These are phyloP conservation scores for Trichoderma sp. DNA, from an alignment of 2,329 filamentous ascomycete genomes.

Conservation along the genomic window DNA sequence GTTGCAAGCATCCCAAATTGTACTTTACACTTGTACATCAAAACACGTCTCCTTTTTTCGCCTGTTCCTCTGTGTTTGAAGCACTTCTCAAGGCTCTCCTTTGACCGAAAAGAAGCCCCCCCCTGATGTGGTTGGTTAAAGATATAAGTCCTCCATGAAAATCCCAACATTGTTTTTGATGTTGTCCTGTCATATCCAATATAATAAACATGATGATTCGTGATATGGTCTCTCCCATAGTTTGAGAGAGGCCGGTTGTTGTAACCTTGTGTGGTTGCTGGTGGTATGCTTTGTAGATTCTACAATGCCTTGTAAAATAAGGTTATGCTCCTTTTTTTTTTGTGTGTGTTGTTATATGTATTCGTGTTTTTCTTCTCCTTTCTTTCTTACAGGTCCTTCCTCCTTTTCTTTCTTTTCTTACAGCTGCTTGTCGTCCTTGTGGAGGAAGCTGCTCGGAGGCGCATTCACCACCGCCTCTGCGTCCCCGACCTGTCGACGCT, in stretches of 20 bases:
- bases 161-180: not conserved
- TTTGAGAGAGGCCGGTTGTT: not conserved
- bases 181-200: conserved; percentile 14
- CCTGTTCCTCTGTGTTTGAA: not conserved
- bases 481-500: conserved; percentile 88
- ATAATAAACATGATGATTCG: not conserved
- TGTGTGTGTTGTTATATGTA: not conserved
- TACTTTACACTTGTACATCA: not conserved
- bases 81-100: not conserved
- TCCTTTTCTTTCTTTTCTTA: conserved; percentile 24
- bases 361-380: not conserved
- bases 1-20: not conserved
- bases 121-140: not conserved
- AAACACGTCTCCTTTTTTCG: not conserved
- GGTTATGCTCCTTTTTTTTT: not conserved
- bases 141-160: not conserved
- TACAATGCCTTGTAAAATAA: not conserved
- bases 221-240: not conserved
- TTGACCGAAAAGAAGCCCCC: not conserved
- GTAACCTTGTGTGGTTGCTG: not conserved
- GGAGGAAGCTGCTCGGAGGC: conserved; percentile 34
- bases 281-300: not conserved
- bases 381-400: not conserved
- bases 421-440: conserved; percentile 36
- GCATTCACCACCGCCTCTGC: conserved; percentile 71